These are phyloP conservation scores for Lachnellula cervina DNA, from an alignment of 2,329 filamentous ascomycete genomes.

Conservation along the genomic window DNA sequence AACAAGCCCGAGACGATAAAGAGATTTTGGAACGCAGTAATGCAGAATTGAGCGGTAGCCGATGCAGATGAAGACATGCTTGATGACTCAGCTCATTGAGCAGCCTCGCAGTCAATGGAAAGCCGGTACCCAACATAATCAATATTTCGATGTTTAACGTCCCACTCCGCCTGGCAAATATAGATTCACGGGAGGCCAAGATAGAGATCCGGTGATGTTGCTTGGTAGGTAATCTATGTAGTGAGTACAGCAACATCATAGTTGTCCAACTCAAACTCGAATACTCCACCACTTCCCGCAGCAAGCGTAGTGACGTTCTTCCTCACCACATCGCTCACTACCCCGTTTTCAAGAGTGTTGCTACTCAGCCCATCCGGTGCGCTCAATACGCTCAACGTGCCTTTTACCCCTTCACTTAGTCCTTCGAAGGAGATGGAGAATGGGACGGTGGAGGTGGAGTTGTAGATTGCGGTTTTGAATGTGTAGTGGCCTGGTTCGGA, in stretches of 20 bases:
- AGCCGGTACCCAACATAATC: too few species aligned
- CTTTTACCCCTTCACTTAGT: slow-evolving; percentile 34
- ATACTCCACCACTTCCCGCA: slow-evolving; percentile 12
- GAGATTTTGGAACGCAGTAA: too few species aligned
- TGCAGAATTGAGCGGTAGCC: too few species aligned
- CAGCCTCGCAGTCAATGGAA: too few species aligned
- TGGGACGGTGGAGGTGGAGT: slow-evolving; percentile 44
- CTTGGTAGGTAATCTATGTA: slow-evolving; percentile 8
- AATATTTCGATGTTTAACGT: too few species aligned
- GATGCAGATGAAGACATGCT: too few species aligned
- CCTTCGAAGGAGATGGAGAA: slow-evolving; percentile 44
- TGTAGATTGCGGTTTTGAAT: slow-evolving; percentile 51
- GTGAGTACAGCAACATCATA: slow-evolving; percentile 23
- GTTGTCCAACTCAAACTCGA: slow-evolving; percentile 19
- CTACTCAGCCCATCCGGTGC: slow-evolving; percentile 23
- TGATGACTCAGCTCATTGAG: too few species aligned
- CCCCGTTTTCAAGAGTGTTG: slow-evolving; percentile 10
- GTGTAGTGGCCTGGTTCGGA: slow-evolving; percentile 38
- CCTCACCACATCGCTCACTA: slow-evolving; percentile 11
- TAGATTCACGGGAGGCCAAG: not conserved
- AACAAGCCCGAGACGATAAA: too few species aligned
- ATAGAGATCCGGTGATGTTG: not conserved
- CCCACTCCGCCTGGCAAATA: not conserved
- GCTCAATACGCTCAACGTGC: slow-evolving; percentile 42
- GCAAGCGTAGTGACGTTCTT: slow-evolving; percentile 8